Evolutionary conservation across 257 asterid genomes (phyloP).

Genomic region (Perilla frutescens): DNA sequence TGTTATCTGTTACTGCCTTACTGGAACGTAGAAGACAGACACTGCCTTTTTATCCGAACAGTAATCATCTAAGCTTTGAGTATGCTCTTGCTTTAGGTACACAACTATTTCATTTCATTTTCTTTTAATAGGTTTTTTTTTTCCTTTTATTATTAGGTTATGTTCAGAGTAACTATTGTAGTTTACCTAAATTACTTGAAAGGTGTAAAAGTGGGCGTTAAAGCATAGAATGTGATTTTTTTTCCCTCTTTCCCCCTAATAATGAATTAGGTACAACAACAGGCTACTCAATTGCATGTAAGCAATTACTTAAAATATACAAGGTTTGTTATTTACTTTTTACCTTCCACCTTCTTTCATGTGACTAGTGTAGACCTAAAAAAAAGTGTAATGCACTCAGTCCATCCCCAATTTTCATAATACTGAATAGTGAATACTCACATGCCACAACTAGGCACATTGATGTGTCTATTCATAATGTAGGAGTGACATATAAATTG

Average conservation of each 20-base stretch:
- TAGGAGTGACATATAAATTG: not conserved
- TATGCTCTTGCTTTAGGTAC: not conserved
- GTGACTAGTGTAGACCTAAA: not conserved
- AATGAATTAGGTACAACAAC: conserved; percentile 18
- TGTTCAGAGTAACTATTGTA: not conserved
- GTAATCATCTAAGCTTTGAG: not conserved
- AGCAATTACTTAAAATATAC: conserved; percentile 10
- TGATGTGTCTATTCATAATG: not conserved
- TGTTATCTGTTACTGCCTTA: not conserved
- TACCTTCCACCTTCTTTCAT: conserved; percentile 21
- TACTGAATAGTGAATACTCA: conserved; percentile 1
- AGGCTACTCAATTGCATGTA: conserved; percentile 13
- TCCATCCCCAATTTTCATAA: not conserved
- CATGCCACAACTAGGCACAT: not conserved
- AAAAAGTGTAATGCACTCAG: not conserved
- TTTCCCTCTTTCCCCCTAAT: not conserved
- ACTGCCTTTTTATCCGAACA: not conserved
- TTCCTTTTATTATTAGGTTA: not conserved
- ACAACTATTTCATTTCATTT: not conserved
- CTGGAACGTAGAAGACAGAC: not conserved
- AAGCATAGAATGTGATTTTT: not conserved
- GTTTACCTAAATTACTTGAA: conserved; percentile 21
- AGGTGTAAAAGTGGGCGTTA: not conserved
- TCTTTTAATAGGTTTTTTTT: not conserved
- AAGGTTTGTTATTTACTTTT: conserved; percentile 18